Evolutionary conservation across 192 early-diverging fungal species (phyloP).

Genomic region (Rhizoclosmatium sp.): DNA sequence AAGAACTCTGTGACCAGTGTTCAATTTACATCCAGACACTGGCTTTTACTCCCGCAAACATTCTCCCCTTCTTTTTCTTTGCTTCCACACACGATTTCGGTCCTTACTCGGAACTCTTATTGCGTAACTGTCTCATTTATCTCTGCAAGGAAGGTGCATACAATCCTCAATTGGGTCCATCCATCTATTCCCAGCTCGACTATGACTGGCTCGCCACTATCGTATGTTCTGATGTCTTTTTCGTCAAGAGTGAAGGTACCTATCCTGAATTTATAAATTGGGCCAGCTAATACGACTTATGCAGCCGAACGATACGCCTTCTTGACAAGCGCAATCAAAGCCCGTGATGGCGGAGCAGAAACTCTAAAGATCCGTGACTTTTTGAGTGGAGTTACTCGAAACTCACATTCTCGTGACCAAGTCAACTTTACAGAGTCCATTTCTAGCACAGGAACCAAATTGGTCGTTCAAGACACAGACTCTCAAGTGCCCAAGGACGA

Average conservation of each 20-base stretch:
- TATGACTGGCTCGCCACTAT: constrained; percentile 15
- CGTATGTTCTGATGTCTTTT: constrained; percentile 21
- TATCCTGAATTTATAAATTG: background rate
- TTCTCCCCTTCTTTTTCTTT: constrained; percentile 5
- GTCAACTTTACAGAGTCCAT: no score
- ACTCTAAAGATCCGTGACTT: constrained; percentile 2
- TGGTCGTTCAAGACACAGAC: no score
- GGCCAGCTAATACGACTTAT: background rate
- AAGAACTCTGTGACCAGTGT: constrained; percentile 22
- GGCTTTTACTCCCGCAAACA: background rate
- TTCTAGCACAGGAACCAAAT: no score
- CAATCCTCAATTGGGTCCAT: background rate
- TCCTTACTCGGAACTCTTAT: constrained; percentile 21
- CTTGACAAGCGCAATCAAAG: no score
- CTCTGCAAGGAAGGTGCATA: constrained; percentile 22
- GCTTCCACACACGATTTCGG: constrained; percentile 18
- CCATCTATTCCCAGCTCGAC: background rate
- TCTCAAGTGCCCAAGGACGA: no score
- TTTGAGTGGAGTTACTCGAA: constrained; percentile 3
- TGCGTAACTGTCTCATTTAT: constrained; percentile 9
- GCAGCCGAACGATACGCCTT: background rate
- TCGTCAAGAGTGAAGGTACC: background rate
- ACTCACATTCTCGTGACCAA: no score
- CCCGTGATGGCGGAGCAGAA: background rate
- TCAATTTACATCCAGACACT: background rate